A percentile compares a stretch with the other conserved stretches of the same genome.
phyloP scores from a whole-genome alignment of 805 yeast genomes.

The Metschnikowia borealis region DNA sequence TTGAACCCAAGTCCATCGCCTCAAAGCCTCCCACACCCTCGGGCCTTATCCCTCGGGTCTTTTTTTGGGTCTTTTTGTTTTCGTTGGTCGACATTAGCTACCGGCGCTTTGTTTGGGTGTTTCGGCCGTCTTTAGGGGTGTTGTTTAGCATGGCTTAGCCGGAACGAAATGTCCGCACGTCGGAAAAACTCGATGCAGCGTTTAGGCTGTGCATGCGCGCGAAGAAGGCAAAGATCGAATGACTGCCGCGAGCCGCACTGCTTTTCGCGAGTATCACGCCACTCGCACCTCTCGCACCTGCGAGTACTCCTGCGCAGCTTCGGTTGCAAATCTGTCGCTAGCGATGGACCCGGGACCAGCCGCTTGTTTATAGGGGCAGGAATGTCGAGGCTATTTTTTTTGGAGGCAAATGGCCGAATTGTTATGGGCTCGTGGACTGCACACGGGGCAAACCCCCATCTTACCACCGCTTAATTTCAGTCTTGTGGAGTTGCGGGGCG shows the following conservation, averaged over 20 bases:
- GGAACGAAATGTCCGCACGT: not conserved
- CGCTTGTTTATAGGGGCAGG: not conserved
- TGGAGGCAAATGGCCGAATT: not conserved
- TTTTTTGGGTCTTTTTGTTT: too few relatives aligned
- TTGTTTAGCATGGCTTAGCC: too few relatives aligned
- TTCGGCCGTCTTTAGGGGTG: too few relatives aligned
- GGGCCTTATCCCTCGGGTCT: too few relatives aligned
- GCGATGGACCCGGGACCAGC: not conserved
- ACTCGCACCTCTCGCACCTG: not conserved
- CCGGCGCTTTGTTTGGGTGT: too few relatives aligned
- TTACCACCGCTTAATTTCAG: not conserved
- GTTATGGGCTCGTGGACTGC: too few relatives aligned
- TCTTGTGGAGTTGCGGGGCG: not conserved
- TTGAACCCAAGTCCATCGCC: not conserved
- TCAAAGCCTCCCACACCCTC: too few relatives aligned
- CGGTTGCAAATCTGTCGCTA: not conserved
- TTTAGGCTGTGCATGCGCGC: not conserved
- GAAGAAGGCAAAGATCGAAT: not conserved
- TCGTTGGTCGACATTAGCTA: too few relatives aligned
- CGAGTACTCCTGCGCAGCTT: not conserved
- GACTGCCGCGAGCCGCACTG: not conserved
- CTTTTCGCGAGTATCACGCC: not conserved
- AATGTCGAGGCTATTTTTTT: not conserved
- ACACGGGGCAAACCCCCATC: too few relatives aligned
- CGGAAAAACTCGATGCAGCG: not conserved